Conservation (phyloP, 2,329 filamentous ascomycete genomes). For the Aspergillus brunneoviolaceus region DNA sequence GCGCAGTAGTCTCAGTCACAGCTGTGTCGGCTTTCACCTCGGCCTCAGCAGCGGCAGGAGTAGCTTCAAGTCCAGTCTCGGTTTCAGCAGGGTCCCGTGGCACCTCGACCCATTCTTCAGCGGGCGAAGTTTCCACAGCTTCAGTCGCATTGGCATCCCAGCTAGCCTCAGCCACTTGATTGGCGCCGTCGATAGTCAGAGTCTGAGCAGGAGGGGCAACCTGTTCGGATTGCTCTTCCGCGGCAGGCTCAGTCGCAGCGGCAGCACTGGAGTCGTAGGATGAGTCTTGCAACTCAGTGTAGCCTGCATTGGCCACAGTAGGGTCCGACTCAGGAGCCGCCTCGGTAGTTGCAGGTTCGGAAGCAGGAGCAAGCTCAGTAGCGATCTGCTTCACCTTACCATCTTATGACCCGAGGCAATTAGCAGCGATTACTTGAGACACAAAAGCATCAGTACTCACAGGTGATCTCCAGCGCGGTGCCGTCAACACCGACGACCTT, state of each 20-base stretch:
- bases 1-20: conserved; percentile 56
- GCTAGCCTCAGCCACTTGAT: conserved; percentile 50
- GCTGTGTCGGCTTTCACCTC: conserved; percentile 59
- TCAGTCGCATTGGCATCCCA: conserved; percentile 55
- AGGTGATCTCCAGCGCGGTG: conserved; percentile 54
- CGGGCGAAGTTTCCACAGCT: conserved; percentile 49
- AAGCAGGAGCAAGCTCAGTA: conserved; percentile 40
- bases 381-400: conserved; percentile 53
- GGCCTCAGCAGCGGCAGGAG: conserved; percentile 62
- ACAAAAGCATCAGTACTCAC: conserved; percentile 43
- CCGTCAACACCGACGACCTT: conserved; percentile 59
- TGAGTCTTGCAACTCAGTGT: conserved; percentile 57
- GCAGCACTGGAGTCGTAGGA: conserved; percentile 56
- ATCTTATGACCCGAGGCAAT: conserved; percentile 37
- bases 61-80: conserved; percentile 63
- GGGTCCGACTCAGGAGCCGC: conserved; percentile 51
- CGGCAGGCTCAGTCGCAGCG: conserved; percentile 30
- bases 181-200: conserved; percentile 44
- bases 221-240: conserved; percentile 23
- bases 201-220: conserved; percentile 40
- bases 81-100: conserved; percentile 73
- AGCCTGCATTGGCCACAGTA: conserved; percentile 59
- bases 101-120: conserved; percentile 73
- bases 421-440: background rate
- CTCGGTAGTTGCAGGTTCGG: conserved; percentile 41